phyloP scores from a whole-genome alignment of 305 asterid species.

The Fraxinus sp. region DNA sequence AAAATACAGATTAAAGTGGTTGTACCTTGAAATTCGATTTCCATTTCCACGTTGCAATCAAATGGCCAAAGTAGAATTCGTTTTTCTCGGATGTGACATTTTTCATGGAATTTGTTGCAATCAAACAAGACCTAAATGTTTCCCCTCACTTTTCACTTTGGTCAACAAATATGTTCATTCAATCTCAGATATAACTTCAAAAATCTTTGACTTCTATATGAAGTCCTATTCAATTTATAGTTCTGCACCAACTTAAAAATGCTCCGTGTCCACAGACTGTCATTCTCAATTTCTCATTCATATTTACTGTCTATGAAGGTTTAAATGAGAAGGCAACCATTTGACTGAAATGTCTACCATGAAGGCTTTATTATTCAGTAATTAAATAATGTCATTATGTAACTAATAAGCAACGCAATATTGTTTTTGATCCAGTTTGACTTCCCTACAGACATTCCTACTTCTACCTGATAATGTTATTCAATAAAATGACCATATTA shows the following conservation, averaged over 20 bases:
- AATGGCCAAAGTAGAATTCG: no score
- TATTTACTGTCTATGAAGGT: neutral
- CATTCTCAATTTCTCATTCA: neutral
- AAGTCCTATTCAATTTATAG: neutral
- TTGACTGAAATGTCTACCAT: neutral
- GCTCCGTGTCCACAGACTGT: neutral
- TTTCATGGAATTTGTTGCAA: no score
- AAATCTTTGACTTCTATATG: neutral
- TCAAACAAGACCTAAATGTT: neutral
- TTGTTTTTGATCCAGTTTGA: neutral
- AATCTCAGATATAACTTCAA: neutral
- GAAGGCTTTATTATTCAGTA: slow-evolving; percentile 5
- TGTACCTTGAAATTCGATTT: no score
- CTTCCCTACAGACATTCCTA: neutral
- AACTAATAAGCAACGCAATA: neutral
- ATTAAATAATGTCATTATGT: neutral
- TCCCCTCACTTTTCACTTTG: neutral
- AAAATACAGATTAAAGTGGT: no score
- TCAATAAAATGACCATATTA: slow-evolving; percentile 7
- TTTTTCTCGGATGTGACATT: no score
- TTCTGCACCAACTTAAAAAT: neutral
- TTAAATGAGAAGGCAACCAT: slow-evolving; percentile 15
- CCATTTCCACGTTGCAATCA: no score
- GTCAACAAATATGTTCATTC: neutral
- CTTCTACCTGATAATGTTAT: slow-evolving; percentile 14